Conservation (phyloP, 352 stramenopile species). For the Globisporangium spiculum region DNA sequence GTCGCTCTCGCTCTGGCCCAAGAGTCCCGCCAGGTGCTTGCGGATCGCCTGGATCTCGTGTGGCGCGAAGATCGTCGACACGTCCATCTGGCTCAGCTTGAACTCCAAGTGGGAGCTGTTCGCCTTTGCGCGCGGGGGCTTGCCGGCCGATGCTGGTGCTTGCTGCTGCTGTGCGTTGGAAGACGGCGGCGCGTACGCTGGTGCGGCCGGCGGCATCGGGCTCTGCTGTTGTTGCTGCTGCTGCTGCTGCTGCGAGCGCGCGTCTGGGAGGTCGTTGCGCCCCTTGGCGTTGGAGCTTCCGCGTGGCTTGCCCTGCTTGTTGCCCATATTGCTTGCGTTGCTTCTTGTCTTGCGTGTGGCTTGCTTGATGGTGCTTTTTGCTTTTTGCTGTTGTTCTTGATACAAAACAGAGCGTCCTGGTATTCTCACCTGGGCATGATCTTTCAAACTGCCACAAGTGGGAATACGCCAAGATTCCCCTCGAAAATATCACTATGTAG, state of each 20-base stretch:
- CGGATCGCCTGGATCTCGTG: slow-evolving; percentile 79
- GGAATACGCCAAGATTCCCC: too few species aligned
- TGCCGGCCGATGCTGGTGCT: slow-evolving; percentile 7
- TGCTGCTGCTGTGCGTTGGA: slow-evolving; percentile 14
- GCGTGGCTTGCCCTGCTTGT: slow-evolving; percentile 77
- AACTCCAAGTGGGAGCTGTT: slow-evolving; percentile 52
- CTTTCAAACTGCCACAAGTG: too few species aligned
- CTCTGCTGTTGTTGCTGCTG: slow-evolving; percentile 13
- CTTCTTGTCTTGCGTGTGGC: not conserved
- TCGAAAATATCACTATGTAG: too few species aligned
- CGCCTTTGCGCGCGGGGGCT: slow-evolving; percentile 21
- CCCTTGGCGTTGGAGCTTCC: slow-evolving; percentile 20
- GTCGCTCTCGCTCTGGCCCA: slow-evolving; percentile 67
- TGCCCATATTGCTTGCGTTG: slow-evolving; percentile 50
- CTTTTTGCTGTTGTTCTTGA: not conserved
- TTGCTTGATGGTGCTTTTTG: not conserved
- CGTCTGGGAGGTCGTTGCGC: slow-evolving; percentile 18
- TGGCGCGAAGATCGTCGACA: slow-evolving; percentile 70
- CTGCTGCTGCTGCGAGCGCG: slow-evolving; percentile 14
- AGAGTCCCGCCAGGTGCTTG: slow-evolving; percentile 63
- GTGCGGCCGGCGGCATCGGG: slow-evolving; percentile 4
- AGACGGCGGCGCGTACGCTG: slow-evolving; percentile 1
- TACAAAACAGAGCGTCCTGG: not conserved
- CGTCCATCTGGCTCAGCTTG: slow-evolving; percentile 71
- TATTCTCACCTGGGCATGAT: not conserved